Evolutionary conservation across 2,329 filamentous ascomycete species (phyloP).

Genomic region (Stagonosporopsis rhizophila): DNA sequence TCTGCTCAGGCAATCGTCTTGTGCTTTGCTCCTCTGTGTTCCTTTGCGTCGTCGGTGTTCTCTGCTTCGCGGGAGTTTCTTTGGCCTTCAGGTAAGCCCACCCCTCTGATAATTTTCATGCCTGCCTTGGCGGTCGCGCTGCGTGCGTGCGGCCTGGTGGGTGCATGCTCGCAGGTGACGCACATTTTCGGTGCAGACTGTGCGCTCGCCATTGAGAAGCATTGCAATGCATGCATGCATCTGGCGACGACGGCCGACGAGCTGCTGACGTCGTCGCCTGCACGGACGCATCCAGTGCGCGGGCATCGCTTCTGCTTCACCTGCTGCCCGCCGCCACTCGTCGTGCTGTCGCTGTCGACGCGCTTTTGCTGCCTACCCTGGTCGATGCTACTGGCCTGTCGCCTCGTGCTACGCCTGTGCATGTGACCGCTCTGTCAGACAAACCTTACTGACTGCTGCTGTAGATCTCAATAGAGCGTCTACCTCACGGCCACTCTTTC

Average conservation of each 20-base stretch:
- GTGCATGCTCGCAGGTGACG: slow-evolving; percentile 17
- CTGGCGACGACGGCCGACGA: slow-evolving; percentile 11
- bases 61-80: slow-evolving; percentile 29
- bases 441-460: slow-evolving; percentile 32
- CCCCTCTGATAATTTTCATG: slow-evolving; percentile 34
- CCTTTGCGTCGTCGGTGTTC: slow-evolving; percentile 43
- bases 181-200: slow-evolving; percentile 19
- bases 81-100: slow-evolving; percentile 20
- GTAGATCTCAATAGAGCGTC: slow-evolving; percentile 22
- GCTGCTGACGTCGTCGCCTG: slow-evolving; percentile 32
- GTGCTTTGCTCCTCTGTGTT: slow-evolving; percentile 27
- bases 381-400: slow-evolving; percentile 13
- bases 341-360: slow-evolving; percentile 9
- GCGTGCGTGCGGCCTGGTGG: slow-evolving; percentile 13
- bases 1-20: slow-evolving; percentile 22
- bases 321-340: slow-evolving; percentile 6
- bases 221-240: slow-evolving; percentile 20
- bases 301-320: slow-evolving; percentile 7
- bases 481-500: slow-evolving; percentile 44
- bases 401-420: slow-evolving; percentile 40
- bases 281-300: slow-evolving; percentile 23
- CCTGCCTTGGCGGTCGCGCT: slow-evolving; percentile 31
- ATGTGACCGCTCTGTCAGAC: slow-evolving; percentile 36
- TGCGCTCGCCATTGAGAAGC: slow-evolving; percentile 13
- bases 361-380: slow-evolving; percentile 13